Base-by-base conservation (phyloP, 805 yeast species). In the Nakazawaea anatomiae region DNA sequence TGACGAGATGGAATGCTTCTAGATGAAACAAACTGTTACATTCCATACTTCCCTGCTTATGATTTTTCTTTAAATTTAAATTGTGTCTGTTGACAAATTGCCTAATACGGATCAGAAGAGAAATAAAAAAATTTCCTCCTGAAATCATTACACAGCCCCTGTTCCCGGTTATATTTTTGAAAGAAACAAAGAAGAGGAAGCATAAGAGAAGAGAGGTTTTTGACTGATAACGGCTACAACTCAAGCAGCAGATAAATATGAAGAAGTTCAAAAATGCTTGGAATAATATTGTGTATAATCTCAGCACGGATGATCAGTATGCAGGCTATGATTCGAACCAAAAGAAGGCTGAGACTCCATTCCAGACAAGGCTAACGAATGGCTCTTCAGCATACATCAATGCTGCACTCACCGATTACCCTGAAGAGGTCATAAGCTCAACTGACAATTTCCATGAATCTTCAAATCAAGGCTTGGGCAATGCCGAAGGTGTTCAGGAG, bases 271-370 rank as follows among this genome's bases (percentile, higher is more conserved):
- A 25, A 30, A 44, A 47, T 25, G 46, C 43, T 9, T 11, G 42
- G 39, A 51, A 32, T 27, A 46, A 49, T 65, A 70, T 83, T 57
- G 61, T 83, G 11, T 85, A 85, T 62, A 77, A 86, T 10, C 68
- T 84, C 53, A 79, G 82, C 45, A 82, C 89, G 5, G 77, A 74
- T 48, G 90, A 85, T 58, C 81, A 85, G 57, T 85, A 85, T 58
- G 84, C 90, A 1, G 89, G 72, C 54, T 62, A 11, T 49, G 41
- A 44, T 39, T 44, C 50, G 4, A 48, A 41, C 38, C 50, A 40
- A 36, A 39, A 27, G 27, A 34, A 43, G 39, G 54, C 52, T 3
- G 39, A 46, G 41, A 35, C 52, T 35, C 60, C 63, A 70, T 61
- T 70, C 69, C 58, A 60, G 75, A 36, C 60, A 72, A 43, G 72